Evolutionary conservation across 2,329 filamentous ascomycete species (phyloP).

Genomic region (Cryoendolithus antarcticus): DNA sequence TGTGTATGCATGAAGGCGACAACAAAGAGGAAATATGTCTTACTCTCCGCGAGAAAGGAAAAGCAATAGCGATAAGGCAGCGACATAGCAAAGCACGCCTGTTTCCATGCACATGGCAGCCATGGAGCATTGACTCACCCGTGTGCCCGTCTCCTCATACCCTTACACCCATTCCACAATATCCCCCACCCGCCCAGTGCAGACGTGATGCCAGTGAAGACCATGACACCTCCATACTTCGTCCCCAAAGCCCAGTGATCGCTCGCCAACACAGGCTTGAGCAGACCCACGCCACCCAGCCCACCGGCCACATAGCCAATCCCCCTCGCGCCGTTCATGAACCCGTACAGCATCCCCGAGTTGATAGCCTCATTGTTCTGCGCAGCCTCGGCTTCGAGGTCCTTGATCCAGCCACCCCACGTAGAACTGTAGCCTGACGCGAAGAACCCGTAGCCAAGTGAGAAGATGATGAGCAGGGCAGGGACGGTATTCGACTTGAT

Average conservation of each 20-base stretch:
- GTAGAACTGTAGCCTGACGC: conserved; percentile 51
- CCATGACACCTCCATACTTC: conserved; percentile 38
- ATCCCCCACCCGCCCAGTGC: conserved; percentile 39
- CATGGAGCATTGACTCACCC: no score
- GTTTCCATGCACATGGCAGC: no score
- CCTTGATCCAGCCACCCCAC: conserved; percentile 47
- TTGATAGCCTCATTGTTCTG: conserved; percentile 41
- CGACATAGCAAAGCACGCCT: no score
- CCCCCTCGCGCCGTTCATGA: conserved; percentile 47
- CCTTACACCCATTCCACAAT: conserved; percentile 27
- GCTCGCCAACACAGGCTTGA: conserved; percentile 22
- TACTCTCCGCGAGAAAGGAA: no score
- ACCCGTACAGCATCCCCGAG: conserved; percentile 45
- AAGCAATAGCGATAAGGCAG: no score
- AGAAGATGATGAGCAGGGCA: conserved; percentile 46
- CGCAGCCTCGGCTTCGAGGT: conserved; percentile 38
- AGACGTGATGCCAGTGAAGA: conserved; percentile 41
- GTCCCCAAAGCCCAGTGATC: conserved; percentile 34
- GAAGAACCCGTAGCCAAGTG: conserved; percentile 52
- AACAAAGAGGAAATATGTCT: no score
- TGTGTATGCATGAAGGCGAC: no score
- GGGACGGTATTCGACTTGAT: conserved; percentile 37
- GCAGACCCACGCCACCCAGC: conserved; percentile 32
- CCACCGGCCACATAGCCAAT: conserved; percentile 47
- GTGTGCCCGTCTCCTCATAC: not conserved